Conservation (phyloP, 805 yeast species). For the Kodamaea kakaduensis region DNA sequence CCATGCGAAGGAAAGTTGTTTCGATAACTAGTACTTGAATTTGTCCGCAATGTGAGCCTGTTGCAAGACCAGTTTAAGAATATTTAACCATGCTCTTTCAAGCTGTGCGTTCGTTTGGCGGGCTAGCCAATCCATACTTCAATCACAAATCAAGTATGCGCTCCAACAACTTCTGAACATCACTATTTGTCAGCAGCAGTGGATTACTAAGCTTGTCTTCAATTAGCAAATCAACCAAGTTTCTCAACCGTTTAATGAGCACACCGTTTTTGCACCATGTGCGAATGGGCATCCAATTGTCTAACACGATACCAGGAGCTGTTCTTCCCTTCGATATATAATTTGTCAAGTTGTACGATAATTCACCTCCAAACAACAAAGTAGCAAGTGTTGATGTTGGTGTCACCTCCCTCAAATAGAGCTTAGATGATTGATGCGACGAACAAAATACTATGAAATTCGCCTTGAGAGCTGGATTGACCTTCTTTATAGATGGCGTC, state of each 20-base stretch:
- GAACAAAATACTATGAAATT: constrained; percentile 62
- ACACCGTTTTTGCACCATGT: constrained; percentile 97
- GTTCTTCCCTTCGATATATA: constrained; percentile 42
- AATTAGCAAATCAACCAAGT: constrained; percentile 62
- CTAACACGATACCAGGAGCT: constrained; percentile 82
- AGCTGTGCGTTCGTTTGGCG: too few species aligned
- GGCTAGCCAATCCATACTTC: constrained; percentile 1
- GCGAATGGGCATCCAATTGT: constrained; percentile 83
- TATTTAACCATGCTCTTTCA: too few species aligned
- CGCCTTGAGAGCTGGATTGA: constrained; percentile 37
- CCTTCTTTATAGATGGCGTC: constrained; percentile 34
- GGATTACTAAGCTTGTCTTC: constrained; percentile 51
- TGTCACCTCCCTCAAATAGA: constrained; percentile 70
- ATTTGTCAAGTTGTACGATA: constrained; percentile 51
- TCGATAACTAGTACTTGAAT: too few species aligned
- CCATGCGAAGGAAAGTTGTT: too few species aligned
- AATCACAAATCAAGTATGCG: constrained; percentile 5
- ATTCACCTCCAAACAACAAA: constrained; percentile 76
- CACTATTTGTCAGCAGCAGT: constrained; percentile 7
- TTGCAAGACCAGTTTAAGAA: too few species aligned
- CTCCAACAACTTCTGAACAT: constrained; percentile 10
- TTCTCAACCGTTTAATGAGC: constrained; percentile 64
- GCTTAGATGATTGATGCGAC: constrained; percentile 60
- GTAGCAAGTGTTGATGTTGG: constrained; percentile 73
- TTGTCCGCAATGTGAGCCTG: too few species aligned